phyloP scores from a whole-genome alignment of 805 yeast species.

The Candida ortonii region DNA sequence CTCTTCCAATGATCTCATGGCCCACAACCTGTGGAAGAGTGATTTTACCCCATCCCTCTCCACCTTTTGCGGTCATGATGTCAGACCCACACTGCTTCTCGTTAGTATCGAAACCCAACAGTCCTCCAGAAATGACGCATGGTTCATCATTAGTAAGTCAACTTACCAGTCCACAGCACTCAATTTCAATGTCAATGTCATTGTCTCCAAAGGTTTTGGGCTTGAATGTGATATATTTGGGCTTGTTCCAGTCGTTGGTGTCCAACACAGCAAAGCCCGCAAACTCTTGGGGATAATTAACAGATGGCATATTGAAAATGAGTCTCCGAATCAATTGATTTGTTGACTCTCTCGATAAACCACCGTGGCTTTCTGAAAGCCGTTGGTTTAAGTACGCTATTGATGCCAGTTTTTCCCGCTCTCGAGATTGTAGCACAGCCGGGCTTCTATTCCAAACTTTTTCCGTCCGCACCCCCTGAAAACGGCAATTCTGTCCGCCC shows the following conservation, averaged over 20 bases:
- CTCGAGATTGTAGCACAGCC: too few relatives aligned
- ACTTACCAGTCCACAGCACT: conserved; percentile 52
- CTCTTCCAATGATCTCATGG: conserved; percentile 44
- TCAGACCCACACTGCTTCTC: conserved; percentile 58
- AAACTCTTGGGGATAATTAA: conserved; percentile 52
- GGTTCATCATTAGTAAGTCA: background rate
- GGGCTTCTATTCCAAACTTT: too few relatives aligned
- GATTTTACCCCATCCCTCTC: conserved; percentile 46
- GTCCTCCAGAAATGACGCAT: too few relatives aligned
- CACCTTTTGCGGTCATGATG: conserved; percentile 48
- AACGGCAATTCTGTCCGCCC: too few relatives aligned
- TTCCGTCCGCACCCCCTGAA: too few relatives aligned
- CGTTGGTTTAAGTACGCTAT: too few relatives aligned
- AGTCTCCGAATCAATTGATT: too few relatives aligned
- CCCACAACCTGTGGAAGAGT: conserved; percentile 48
- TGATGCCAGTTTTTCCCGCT: background rate
- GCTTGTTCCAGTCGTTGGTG: conserved; percentile 52
- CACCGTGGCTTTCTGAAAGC: too few relatives aligned
- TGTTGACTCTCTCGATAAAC: too few relatives aligned
- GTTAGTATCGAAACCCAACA: too few relatives aligned
- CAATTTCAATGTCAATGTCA: conserved; percentile 57
- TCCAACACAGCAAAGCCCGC: conserved; percentile 54
- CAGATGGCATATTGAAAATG: conserved; percentile 17
- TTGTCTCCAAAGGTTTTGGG: conserved; percentile 44
- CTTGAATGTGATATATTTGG: conserved; percentile 47